phyloP scores from a whole-genome alignment of 352 stramenopile species.

The Phytophthora pini region DNA sequence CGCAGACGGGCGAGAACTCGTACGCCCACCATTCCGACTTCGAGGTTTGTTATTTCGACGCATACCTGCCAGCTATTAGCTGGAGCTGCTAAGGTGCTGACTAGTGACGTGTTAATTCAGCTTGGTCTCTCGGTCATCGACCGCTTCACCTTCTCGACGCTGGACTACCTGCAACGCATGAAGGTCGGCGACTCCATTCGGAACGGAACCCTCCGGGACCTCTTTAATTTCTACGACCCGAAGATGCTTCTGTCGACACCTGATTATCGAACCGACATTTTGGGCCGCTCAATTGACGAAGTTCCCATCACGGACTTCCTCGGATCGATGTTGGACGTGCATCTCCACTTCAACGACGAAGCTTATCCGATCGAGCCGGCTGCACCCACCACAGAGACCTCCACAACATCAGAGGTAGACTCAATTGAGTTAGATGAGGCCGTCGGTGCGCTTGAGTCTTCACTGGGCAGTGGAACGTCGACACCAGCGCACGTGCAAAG shows the following conservation, averaged over 20 bases:
- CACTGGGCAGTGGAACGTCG: neutral
- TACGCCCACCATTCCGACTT: constrained; percentile 93
- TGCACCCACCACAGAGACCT: neutral
- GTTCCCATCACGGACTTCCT: constrained; percentile 91
- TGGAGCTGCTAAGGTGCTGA: constrained; percentile 4
- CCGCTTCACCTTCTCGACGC: constrained; percentile 89
- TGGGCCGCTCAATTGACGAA: constrained; percentile 70
- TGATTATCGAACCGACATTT: constrained; percentile 77
- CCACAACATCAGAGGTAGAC: too few species aligned
- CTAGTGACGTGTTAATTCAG: constrained; percentile 30
- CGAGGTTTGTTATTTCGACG: constrained; percentile 50
- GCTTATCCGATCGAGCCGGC: constrained; percentile 63
- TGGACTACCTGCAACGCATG: constrained; percentile 89
- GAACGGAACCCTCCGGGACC: constrained; percentile 65
- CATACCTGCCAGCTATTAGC: neutral
- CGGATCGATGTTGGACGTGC: constrained; percentile 85
- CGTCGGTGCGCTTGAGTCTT: neutral
- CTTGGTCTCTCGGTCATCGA: constrained; percentile 89
- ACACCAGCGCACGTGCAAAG: constrained; percentile 2
- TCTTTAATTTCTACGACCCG: constrained; percentile 88
- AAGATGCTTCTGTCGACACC: constrained; percentile 85
- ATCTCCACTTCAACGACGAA: constrained; percentile 76
- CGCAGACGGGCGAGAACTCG: constrained; percentile 92
- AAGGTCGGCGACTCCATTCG: constrained; percentile 79
- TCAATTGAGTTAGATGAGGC: constrained; percentile 2